Conservation (phyloP, 208 protist species). For the Leishmania gerbilli region DNA sequence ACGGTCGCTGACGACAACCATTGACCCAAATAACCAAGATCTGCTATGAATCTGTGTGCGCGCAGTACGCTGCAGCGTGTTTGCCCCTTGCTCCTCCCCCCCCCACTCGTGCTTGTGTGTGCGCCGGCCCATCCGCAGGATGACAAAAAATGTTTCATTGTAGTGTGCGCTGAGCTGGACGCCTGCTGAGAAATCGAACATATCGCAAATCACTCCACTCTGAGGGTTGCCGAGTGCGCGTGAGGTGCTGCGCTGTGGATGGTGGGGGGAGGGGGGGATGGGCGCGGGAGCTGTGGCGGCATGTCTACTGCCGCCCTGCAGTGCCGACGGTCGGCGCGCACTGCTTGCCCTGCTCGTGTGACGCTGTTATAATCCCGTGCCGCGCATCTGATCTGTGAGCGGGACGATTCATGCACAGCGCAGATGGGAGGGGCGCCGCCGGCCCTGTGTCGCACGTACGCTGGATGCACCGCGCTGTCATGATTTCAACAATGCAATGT, state of each 20-base stretch:
- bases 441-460: not conserved
- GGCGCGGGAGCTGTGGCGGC: not conserved
- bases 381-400: constrained; percentile 19
- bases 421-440: constrained; percentile 14
- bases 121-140: constrained; percentile 1
- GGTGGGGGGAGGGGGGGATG: not conserved
- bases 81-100: too few relatives aligned
- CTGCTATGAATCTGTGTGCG: constrained; percentile 54
- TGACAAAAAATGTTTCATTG: constrained; percentile 24
- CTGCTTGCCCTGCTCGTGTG: not conserved
- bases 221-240: constrained; percentile 13
- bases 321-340: constrained; percentile 21
- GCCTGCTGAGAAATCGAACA: constrained; percentile 38
- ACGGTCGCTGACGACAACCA: constrained; percentile 61
- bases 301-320: not conserved
- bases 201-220: constrained; percentile 41
- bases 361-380: constrained; percentile 53
- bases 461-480: not conserved
- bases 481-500: constrained; percentile 23
- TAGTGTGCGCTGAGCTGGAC: constrained; percentile 31
- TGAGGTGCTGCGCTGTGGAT: not conserved
- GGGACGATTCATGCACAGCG: constrained; percentile 63
- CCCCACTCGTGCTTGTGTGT: not conserved
- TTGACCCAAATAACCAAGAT: constrained; percentile 78
- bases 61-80: not conserved